Percentiles rank a stretch among this genome's conserved stretches.
These are phyloP conservation scores for Cutaneotrichosporon cavernicola DNA, from an alignment of 1,284 basidiomycete genomes.

Conservation along the genomic window DNA sequence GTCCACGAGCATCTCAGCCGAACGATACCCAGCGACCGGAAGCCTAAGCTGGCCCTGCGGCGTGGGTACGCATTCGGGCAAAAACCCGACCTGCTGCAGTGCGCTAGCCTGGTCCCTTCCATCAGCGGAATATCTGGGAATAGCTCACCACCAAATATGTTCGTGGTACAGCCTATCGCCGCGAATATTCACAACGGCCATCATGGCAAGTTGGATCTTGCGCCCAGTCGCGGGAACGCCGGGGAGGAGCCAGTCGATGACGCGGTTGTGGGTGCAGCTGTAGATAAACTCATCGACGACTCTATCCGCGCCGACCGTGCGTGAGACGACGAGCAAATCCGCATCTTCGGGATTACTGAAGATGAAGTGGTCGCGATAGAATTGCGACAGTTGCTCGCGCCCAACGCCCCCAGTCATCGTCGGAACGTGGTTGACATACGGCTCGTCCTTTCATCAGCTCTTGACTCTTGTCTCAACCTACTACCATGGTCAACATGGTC, in stretches of 20 bases:
- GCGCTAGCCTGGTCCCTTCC: constrained; percentile 35
- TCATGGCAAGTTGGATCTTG: constrained; percentile 59
- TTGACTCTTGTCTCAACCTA: constrained; percentile 12
- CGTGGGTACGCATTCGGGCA: constrained; percentile 23
- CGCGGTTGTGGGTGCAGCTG: constrained; percentile 56
- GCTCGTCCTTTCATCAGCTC: constrained; percentile 25
- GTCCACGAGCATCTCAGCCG: constrained; percentile 28
- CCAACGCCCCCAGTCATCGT: constrained; percentile 58
- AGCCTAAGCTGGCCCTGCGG: constrained; percentile 23
- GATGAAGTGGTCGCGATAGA: constrained; percentile 55
- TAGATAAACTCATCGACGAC: constrained; percentile 37
- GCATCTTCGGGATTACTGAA: constrained; percentile 27
- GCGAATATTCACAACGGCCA: constrained; percentile 61
- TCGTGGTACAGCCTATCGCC: constrained; percentile 61
- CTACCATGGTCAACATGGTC: constrained; percentile 38
- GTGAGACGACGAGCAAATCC: constrained; percentile 53
- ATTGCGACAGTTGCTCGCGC: constrained; percentile 57
- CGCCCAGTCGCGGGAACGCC: constrained; percentile 58
- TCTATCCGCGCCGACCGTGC: constrained; percentile 32
- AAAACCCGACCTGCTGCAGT: constrained; percentile 29
- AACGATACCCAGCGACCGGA: constrained; percentile 24
- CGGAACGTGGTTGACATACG: constrained; percentile 37
- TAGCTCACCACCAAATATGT: constrained; percentile 52
- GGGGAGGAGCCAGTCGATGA: constrained; percentile 57
- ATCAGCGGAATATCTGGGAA: background rate